Evolutionary conservation across 257 asterid genomes (phyloP).

Genomic region (Knoxia roxburghii): DNA sequence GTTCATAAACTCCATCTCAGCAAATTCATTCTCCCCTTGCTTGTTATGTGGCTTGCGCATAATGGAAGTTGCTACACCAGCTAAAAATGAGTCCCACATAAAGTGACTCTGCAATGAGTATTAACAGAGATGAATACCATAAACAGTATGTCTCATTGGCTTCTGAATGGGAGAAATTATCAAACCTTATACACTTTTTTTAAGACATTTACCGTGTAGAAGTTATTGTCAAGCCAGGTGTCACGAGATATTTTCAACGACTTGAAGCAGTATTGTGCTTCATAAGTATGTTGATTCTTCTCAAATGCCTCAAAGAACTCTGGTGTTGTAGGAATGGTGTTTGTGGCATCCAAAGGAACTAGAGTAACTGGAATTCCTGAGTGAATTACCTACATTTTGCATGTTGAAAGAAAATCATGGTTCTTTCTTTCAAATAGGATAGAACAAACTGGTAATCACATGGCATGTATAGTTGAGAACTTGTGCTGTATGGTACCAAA

Average conservation of each 20-base stretch:
- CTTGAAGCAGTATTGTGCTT: slow-evolving; percentile 81
- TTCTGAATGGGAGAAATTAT: not conserved
- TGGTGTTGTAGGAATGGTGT: slow-evolving; percentile 62
- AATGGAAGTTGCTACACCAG: slow-evolving; percentile 81
- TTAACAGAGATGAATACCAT: not conserved
- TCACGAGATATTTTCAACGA: slow-evolving; percentile 70
- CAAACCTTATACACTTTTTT: not conserved
- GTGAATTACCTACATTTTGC: slow-evolving; percentile 59
- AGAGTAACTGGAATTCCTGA: slow-evolving; percentile 81
- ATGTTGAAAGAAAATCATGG: not conserved
- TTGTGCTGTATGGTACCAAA: not conserved
- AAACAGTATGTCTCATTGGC: not conserved
- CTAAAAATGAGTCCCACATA: slow-evolving; percentile 81
- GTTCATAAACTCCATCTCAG: slow-evolving; percentile 75
- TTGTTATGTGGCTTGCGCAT: slow-evolving; percentile 43
- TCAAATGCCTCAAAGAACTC: slow-evolving; percentile 49
- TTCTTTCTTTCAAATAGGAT: no score
- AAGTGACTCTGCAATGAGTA: slow-evolving; percentile 55
- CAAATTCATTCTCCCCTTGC: slow-evolving; percentile 68
- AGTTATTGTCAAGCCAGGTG: slow-evolving; percentile 53
- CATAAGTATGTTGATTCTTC: slow-evolving; percentile 64
- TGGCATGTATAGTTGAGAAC: no score
- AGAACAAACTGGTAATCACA: not conserved
- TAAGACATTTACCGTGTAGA: slow-evolving; percentile 47
- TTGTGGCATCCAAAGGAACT: slow-evolving; percentile 91